phyloP scores from a whole-genome alignment of 179 eudicot species.

The Vitellaria paradoxa region DNA sequence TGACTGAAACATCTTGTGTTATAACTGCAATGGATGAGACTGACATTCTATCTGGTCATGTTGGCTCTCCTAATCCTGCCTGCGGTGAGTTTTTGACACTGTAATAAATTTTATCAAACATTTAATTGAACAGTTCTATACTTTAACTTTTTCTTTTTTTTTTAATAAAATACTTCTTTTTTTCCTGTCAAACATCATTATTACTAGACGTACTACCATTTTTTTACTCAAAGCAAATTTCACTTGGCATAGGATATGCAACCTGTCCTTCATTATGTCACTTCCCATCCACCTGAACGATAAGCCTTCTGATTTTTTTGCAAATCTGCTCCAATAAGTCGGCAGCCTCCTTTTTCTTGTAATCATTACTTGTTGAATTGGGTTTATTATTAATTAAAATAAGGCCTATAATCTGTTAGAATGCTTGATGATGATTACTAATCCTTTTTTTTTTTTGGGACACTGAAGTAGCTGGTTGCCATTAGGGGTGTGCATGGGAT shows the following conservation, averaged over 20 bases:
- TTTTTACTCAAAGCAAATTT: neutral
- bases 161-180: no score
- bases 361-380: neutral
- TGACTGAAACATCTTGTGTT: constrained; percentile 52
- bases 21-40: constrained; percentile 40
- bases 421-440: neutral
- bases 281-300: neutral
- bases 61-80: constrained; percentile 50
- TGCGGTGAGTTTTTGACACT: constrained; percentile 38
- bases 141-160: neutral
- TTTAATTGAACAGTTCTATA: neutral
- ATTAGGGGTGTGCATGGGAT: no score
- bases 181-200: neutral
- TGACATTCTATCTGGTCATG: constrained; percentile 50
- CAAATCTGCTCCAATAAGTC: neutral
- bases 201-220: neutral
- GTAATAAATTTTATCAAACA: neutral
- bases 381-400: neutral
- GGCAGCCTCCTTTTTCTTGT: neutral
- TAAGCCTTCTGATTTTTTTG: neutral
- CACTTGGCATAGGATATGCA: neutral
- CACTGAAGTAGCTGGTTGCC: neutral
- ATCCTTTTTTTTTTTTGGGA: neutral
- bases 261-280: neutral
- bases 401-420: neutral